Evolutionary conservation across 495 filamentous ascomycete genomes (phyloP), one percentile per base, ranked within the genome.

Genomic region (Xylaria venustula): DNA sequence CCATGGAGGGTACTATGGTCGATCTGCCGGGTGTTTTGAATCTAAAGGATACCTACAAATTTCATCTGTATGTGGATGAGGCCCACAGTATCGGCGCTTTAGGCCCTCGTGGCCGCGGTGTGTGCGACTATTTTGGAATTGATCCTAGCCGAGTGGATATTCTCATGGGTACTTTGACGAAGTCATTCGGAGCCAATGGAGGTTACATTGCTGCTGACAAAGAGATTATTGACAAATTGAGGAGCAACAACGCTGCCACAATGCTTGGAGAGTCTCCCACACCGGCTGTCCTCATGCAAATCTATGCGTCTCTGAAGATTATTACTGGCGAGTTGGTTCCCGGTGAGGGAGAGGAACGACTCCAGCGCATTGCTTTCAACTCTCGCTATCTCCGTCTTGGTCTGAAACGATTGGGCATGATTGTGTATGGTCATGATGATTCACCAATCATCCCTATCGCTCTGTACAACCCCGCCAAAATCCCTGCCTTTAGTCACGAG

Each of bases 1-100:
- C 93, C 2, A 98, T 98, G 94, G 94, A 98, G 75, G 94, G 94
- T 30, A 96, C 93, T 45, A 97, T 98, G 93, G 91, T 89, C 72
- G 93, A 98, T 68, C 84, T 98, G 28, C 94, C 93, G 14, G 91
- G 90, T 58, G 73, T 98, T 41, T 73, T 98, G 59, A 81, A 79
- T 37, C 82, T 98, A 66, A 96, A 94, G 81, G 89, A 87, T 71
- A 92, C 89, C 67, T 98, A 98, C 84, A 98, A 96, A 81, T 98
- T 96, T 78, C 80, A 90, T 69, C 84, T 98, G 15, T 98, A 96
- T 62, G 81, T 98, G 53, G 94, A 98, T 69, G 94, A 98, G 78
- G 94, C 94, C 14, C 94, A 98, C 78, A 97, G 93, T 14, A 88
- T 98, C 61, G 94, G 94, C 63, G 94, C 95, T 44, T 84, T 97